phyloP scores from a whole-genome alignment of 148 eudicot genomes.

The Diospyros lotus region DNA sequence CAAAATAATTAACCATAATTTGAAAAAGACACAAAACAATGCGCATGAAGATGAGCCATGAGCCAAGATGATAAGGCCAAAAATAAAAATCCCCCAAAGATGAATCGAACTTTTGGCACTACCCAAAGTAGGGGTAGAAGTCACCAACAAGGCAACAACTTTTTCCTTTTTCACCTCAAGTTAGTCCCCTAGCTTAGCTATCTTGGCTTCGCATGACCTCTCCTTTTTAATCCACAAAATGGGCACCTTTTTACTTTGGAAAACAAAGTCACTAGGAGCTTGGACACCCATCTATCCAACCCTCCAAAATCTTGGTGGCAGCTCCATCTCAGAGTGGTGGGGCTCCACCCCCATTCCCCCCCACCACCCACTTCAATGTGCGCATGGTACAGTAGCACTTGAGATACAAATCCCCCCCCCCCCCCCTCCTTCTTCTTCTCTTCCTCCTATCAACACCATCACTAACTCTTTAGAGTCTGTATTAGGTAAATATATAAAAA shows the following conservation, averaged over 20 bases:
- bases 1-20: too few relatives aligned
- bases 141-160: background rate
- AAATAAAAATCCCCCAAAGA: too few relatives aligned
- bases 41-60: too few relatives aligned
- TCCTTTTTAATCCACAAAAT: background rate
- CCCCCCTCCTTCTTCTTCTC: background rate
- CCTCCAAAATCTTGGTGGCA: background rate
- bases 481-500: too few relatives aligned
- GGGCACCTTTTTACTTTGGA: conserved; percentile 2
- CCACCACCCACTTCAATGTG: conserved; percentile 17
- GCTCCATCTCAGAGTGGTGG: conserved; percentile 12
- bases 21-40: too few relatives aligned
- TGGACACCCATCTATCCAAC: background rate
- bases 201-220: background rate
- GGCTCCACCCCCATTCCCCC: background rate
- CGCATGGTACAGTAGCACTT: conserved; percentile 41
- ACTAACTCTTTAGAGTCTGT: too few relatives aligned
- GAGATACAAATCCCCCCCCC: background rate
- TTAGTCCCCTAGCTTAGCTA: background rate
- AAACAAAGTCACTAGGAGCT: background rate
- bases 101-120: background rate
- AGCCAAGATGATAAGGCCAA: too few relatives aligned
- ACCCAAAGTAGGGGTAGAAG: background rate
- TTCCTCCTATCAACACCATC: too few relatives aligned
- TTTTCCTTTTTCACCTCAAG: background rate